Percentiles rank a stretch among this genome's conserved stretches.
phyloP scores from a whole-genome alignment of 73 alveolate genomes.

The Diophrys sp. region DNA sequence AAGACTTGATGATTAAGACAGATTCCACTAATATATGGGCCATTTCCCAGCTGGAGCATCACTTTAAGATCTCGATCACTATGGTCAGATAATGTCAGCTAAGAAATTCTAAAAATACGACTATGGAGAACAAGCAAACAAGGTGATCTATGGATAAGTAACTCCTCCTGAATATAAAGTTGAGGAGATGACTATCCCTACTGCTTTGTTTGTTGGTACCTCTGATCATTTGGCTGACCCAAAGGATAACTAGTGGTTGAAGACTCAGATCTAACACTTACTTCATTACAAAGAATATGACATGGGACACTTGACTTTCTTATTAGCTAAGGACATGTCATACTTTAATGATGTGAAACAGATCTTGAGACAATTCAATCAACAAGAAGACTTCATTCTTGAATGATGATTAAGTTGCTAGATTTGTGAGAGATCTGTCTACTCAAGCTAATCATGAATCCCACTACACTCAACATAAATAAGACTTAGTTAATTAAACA shows the following conservation, averaged over 20 bases:
- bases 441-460: not conserved
- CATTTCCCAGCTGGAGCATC: conserved; percentile 69
- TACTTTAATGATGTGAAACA: conserved; percentile 43
- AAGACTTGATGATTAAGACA: conserved; percentile 9
- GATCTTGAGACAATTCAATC: not conserved
- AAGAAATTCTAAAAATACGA: conserved; percentile 31
- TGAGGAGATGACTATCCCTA: conserved; percentile 60
- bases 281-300: conserved; percentile 58
- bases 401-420: not conserved
- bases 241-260: conserved; percentile 48
- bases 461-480: not conserved
- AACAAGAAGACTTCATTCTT: not conserved
- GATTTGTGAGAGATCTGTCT: too few species aligned
- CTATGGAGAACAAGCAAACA: conserved; percentile 45
- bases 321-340: conserved; percentile 71
- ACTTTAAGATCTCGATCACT: conserved; percentile 15
- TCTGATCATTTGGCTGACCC: conserved; percentile 60
- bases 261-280: not conserved
- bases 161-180: conserved; percentile 89
- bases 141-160: conserved; percentile 66
- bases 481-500: not conserved
- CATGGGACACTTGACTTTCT: conserved; percentile 79
- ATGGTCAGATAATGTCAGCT: conserved; percentile 1
- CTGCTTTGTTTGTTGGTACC: conserved; percentile 67
- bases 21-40: conserved; percentile 3